Percentiles rank a stretch among this genome's conserved stretches.
Evolutionary conservation across 495 filamentous ascomycete species (phyloP).

Genomic region (Penicillium egyptiacum): DNA sequence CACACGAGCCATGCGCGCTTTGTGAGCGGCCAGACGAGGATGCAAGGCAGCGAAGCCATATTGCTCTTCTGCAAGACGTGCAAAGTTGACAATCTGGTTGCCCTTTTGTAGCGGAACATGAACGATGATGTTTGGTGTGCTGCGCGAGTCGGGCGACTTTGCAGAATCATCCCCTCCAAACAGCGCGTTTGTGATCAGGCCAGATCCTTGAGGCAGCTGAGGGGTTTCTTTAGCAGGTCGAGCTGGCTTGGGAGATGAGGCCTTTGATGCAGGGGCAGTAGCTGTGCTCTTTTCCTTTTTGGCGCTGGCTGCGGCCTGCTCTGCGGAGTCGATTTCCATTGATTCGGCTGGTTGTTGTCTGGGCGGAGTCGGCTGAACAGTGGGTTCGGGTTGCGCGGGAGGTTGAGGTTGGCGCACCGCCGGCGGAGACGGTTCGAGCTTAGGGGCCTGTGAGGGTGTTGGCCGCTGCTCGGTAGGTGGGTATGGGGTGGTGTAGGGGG

Average conservation of each 20-base stretch:
- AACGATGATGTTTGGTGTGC: slow-evolving; percentile 78
- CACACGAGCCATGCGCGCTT: slow-evolving; percentile 75
- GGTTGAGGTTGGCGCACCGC: slow-evolving; percentile 25
- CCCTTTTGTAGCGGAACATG: slow-evolving; percentile 74
- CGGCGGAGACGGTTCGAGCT: slow-evolving; percentile 25
- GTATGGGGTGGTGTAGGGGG: slow-evolving; percentile 33
- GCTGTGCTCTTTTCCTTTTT: slow-evolving; percentile 45
- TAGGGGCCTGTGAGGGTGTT: slow-evolving; percentile 23
- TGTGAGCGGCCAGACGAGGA: slow-evolving; percentile 82
- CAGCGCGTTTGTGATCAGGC: slow-evolving; percentile 62
- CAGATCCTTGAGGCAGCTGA: slow-evolving; percentile 62
- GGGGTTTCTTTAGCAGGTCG: slow-evolving; percentile 54
- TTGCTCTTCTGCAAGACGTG: slow-evolving; percentile 84
- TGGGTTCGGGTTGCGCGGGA: slow-evolving; percentile 14
- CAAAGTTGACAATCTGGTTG: slow-evolving; percentile 93
- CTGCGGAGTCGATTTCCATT: slow-evolving; percentile 44
- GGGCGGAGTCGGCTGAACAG: slow-evolving; percentile 18
- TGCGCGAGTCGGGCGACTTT: slow-evolving; percentile 44
- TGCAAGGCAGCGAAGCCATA: slow-evolving; percentile 95
- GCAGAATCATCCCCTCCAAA: slow-evolving; percentile 52
- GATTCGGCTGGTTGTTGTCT: slow-evolving; percentile 21
- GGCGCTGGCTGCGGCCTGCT: slow-evolving; percentile 19
- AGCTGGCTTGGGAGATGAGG: slow-evolving; percentile 59
- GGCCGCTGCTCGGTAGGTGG: slow-evolving; percentile 26
- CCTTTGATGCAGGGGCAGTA: slow-evolving; percentile 54